Percentiles rank a stretch among this genome's conserved stretches.
Conservation (phyloP, 2,329 filamentous ascomycete genomes). For the Phyllosticta citribraziliensis region DNA sequence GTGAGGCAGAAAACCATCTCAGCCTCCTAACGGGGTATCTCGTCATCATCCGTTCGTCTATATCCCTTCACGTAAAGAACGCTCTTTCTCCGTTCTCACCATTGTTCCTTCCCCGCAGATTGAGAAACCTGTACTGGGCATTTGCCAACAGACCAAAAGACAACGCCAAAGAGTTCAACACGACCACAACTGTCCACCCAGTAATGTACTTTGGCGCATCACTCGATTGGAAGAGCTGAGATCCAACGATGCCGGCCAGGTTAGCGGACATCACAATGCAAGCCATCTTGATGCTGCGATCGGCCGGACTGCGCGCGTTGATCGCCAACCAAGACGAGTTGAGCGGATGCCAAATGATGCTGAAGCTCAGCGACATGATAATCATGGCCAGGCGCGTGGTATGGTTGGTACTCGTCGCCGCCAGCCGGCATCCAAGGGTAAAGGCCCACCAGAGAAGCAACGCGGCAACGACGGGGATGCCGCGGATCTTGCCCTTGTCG, state of each 20-base stretch:
- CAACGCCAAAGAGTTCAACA: conserved; percentile 7
- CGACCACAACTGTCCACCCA: conserved; percentile 13
- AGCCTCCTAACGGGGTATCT: not conserved
- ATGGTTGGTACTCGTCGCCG: not conserved
- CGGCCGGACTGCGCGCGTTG: conserved; percentile 13
- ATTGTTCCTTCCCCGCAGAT: not conserved
- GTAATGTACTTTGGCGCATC: conserved; percentile 12
- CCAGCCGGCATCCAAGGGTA: conserved; percentile 3
- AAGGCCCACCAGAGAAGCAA: conserved; percentile 11
- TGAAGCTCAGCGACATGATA: conserved; percentile 8
- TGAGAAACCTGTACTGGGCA: conserved; percentile 12
- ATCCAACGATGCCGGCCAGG: conserved; percentile 13
- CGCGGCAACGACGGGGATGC: conserved; percentile 2
- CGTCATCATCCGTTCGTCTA: not conserved
- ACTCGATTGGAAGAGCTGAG: conserved; percentile 14
- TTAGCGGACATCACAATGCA: conserved; percentile 16
- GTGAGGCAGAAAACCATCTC: too few species aligned
- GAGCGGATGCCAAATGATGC: conserved; percentile 11
- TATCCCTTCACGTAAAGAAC: not conserved
- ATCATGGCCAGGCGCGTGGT: conserved; percentile 4
- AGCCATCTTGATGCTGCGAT: conserved; percentile 15
- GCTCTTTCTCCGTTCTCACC: not conserved
- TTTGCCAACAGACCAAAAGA: conserved; percentile 10
- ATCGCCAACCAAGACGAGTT: conserved; percentile 16
- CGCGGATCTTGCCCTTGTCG: conserved; percentile 7